Conservation (phyloP, 768 basidiomycete genomes). For the Rhizopogon rudus region DNA sequence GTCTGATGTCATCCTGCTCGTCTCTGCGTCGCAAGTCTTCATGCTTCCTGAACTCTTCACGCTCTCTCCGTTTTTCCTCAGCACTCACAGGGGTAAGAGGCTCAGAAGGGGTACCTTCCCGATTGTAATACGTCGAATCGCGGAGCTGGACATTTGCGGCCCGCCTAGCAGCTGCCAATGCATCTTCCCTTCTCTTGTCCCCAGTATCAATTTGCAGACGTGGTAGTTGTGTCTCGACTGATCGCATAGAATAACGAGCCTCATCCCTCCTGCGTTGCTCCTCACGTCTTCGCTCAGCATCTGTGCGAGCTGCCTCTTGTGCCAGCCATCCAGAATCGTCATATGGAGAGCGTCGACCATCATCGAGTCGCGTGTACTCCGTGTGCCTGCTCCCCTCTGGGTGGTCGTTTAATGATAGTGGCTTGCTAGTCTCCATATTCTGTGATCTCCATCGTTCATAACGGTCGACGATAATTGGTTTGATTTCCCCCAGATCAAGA, state of each 20-base stretch:
- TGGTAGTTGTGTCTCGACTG: constrained; percentile 9
- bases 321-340: constrained; percentile 29
- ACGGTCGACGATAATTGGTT: constrained; percentile 56
- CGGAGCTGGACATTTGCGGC: constrained; percentile 16
- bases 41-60: constrained; percentile 30
- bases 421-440: constrained; percentile 30
- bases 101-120: constrained; percentile 14
- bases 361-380: constrained; percentile 15
- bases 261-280: constrained; percentile 34
- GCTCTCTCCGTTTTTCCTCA: constrained; percentile 22
- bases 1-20: constrained; percentile 43
- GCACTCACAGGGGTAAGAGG: constrained; percentile 22
- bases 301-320: constrained; percentile 26
- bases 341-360: constrained; percentile 18
- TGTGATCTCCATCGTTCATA: constrained; percentile 55
- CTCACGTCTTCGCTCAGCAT: constrained; percentile 27
- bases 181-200: constrained; percentile 28
- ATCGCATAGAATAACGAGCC: constrained; percentile 23
- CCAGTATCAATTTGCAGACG: constrained; percentile 26
- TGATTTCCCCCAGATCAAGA: constrained; percentile 58
- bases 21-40: constrained; percentile 40
- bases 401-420: constrained; percentile 13
- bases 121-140: constrained; percentile 19
- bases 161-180: constrained; percentile 18
- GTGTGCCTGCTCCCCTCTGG: constrained; percentile 10